phyloP scores from a whole-genome alignment of 371 early-diverging fungal genomes.

The Zychaea mexicana region DNA sequence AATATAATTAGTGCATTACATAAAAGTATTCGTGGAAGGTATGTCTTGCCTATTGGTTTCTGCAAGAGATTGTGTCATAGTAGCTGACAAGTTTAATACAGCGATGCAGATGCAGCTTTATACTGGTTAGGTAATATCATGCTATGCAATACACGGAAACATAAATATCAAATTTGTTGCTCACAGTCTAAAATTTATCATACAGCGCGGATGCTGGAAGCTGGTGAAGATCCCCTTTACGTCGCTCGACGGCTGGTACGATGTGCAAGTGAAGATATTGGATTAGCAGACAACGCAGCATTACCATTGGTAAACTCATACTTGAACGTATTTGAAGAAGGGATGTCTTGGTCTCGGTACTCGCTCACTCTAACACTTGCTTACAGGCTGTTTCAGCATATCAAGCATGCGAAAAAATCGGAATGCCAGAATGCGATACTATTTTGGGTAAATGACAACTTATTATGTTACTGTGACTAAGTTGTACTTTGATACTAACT shows the following conservation, averaged over 20 bases:
- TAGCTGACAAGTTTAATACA: slow-evolving; percentile 9
- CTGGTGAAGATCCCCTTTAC: slow-evolving; percentile 91
- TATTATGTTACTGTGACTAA: not conserved
- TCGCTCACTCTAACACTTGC: slow-evolving; percentile 12
- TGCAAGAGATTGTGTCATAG: too few species aligned
- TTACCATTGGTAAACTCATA: slow-evolving; percentile 72
- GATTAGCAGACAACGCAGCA: slow-evolving; percentile 80
- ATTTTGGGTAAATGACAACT: slow-evolving; percentile 38
- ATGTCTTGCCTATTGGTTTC: slow-evolving; percentile 1
- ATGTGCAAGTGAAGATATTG: slow-evolving; percentile 89
- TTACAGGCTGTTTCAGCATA: slow-evolving; percentile 74
- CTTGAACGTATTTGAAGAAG: slow-evolving; percentile 89
- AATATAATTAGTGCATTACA: slow-evolving; percentile 88
- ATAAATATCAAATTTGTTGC: too few species aligned
- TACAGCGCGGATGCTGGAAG: slow-evolving; percentile 78
- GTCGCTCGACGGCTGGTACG: slow-evolving; percentile 75
- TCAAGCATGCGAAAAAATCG: slow-evolving; percentile 83
- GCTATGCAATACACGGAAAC: too few species aligned
- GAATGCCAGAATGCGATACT: slow-evolving; percentile 91
- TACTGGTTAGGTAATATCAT: slow-evolving; percentile 75
- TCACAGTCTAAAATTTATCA: too few species aligned
- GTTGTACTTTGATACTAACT: too few species aligned
- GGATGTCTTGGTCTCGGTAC: slow-evolving; percentile 78
- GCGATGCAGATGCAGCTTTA: slow-evolving; percentile 75
- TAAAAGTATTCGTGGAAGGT: slow-evolving; percentile 82